phyloP scores from a whole-genome alignment of 1,284 basidiomycete genomes.

The Earliella scabrosa region DNA sequence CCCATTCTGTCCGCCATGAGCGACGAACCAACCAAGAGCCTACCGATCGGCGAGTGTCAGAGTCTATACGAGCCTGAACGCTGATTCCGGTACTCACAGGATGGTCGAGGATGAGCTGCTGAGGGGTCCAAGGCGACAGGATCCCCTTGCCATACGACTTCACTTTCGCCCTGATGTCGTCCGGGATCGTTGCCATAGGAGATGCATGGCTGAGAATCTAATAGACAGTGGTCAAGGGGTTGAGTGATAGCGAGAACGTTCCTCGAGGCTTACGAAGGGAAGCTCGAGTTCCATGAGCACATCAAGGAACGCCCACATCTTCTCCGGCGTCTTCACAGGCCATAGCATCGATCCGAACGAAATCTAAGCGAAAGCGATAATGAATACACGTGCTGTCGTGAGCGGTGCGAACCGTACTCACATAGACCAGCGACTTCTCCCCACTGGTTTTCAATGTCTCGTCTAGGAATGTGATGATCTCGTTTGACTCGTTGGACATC shows the following conservation, averaged over 20 bases:
- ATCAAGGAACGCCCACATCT: conserved; percentile 17
- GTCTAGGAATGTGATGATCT: conserved; percentile 20
- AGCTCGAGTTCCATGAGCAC: conserved; percentile 20
- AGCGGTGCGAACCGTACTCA: background rate
- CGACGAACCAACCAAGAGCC: conserved; percentile 29
- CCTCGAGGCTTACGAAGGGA: background rate
- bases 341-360: conserved; percentile 25
- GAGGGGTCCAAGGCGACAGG: conserved; percentile 25
- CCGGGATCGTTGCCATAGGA: background rate
- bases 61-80: background rate
- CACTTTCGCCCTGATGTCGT: conserved; percentile 17
- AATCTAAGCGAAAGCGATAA: conserved; percentile 14
- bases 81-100: conserved; percentile 23
- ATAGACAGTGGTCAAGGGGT: background rate
- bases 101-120: conserved; percentile 28
- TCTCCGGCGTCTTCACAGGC: conserved; percentile 13
- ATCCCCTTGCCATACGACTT: conserved; percentile 15
- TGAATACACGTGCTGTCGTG: no score
- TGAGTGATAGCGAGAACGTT: no score
- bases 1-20: conserved; percentile 29
- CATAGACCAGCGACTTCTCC: conserved; percentile 21
- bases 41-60: background rate
- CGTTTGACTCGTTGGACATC: background rate
- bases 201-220: background rate
- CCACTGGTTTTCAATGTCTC: conserved; percentile 9